These are phyloP conservation scores for Aleurites moluccanus DNA, from an alignment of 441 rosid species.

Conservation along the genomic window DNA sequence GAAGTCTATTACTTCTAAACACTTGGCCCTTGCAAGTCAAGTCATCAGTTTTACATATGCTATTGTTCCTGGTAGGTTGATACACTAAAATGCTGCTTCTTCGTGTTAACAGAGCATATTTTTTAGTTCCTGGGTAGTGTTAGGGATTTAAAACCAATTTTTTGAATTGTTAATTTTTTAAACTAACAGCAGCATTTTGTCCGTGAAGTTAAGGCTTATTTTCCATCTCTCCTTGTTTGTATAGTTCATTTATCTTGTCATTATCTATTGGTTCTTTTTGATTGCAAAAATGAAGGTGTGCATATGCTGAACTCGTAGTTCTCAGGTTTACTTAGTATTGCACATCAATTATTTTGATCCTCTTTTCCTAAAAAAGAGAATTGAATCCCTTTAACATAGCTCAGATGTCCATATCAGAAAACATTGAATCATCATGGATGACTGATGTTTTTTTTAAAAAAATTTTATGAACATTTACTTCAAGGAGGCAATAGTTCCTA, in stretches of 20 bases:
- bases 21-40: slow-evolving; percentile 99
- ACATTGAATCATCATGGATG: not conserved
- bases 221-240: not conserved
- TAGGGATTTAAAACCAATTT: not conserved
- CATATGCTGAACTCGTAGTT: not conserved
- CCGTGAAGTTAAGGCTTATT: not conserved
- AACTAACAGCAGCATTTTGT: not conserved
- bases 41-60: slow-evolving; percentile 83
- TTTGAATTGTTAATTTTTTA: not conserved
- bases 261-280: not conserved
- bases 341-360: not conserved
- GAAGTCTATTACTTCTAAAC: slow-evolving; percentile 97
- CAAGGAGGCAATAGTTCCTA: not conserved
- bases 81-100: not conserved
- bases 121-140: not conserved
- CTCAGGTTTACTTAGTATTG: not conserved
- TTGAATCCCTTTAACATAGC: not conserved
- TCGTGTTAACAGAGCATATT: not conserved
- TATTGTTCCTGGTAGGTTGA: slow-evolving; percentile 86
- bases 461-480: not conserved
- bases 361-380: not conserved
- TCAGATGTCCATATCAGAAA: not conserved
- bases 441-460: not conserved
- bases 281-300: slow-evolving; percentile 1
- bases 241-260: not conserved